A percentile compares a stretch with the other conserved stretches of the same genome.
These are phyloP conservation scores for Populus tremula DNA, from an alignment of 345 rosid genomes.

Conservation along the genomic window DNA sequence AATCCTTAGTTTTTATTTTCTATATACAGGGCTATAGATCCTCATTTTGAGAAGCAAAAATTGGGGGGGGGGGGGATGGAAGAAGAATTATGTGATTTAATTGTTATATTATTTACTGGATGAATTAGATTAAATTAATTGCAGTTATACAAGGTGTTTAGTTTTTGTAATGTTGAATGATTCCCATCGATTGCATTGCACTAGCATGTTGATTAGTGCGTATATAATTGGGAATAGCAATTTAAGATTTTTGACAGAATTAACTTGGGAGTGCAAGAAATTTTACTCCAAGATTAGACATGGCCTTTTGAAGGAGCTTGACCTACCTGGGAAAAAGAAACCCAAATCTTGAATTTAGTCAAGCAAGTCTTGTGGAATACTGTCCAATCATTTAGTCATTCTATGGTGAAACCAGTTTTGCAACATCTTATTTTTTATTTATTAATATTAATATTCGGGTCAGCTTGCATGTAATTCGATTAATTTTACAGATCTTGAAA, in stretches of 20 bases:
- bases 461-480: accelerated
- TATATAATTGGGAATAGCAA: neutral
- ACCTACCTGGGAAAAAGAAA: too few relatives aligned
- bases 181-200: neutral
- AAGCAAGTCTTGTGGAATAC: neutral
- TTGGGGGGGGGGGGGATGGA: too few relatives aligned
- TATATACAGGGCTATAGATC: neutral
- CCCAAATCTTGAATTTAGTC: neutral
- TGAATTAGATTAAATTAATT: neutral
- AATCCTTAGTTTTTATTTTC: too few relatives aligned
- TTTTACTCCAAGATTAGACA: neutral
- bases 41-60: neutral
- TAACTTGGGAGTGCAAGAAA: neutral
- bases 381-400: neutral
- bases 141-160: neutral
- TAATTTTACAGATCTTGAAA: accelerated
- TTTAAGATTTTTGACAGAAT: neutral
- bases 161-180: neutral
- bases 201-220: too few relatives aligned
- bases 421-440: neutral
- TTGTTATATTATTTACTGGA: too few relatives aligned
- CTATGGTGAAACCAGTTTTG: neutral
- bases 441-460: too few relatives aligned
- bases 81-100: neutral
- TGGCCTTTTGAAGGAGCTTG: neutral